A percentile compares a stretch with the other conserved stretches of the same genome.
Evolutionary conservation across 2,329 filamentous ascomycete species (phyloP).

Genomic region (Emergomyces orientalis): DNA sequence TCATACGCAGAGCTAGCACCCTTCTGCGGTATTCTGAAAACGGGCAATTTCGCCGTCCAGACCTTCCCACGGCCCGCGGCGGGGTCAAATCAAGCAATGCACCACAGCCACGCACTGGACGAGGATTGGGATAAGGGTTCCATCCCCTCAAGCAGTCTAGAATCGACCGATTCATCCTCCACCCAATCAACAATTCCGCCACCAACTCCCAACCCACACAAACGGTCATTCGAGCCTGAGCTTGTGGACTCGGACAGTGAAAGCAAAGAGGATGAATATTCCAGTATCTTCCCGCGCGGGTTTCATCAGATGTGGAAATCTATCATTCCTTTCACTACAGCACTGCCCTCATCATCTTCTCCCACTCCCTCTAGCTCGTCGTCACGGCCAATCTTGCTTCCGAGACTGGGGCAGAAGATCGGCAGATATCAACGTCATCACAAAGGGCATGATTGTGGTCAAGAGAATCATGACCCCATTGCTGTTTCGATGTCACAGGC

Average conservation of each 20-base stretch:
- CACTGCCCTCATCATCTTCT: slow-evolving; percentile 7
- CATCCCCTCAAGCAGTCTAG: slow-evolving; percentile 35
- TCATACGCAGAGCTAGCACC: slow-evolving; percentile 56
- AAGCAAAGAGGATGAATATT: slow-evolving; percentile 16
- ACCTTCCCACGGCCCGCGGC: slow-evolving; percentile 32
- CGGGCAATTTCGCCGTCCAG: slow-evolving; percentile 59
- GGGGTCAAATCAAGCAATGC: slow-evolving; percentile 18
- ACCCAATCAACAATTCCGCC: slow-evolving; percentile 10
- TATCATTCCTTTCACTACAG: slow-evolving; percentile 22
- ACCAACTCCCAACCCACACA: slow-evolving; percentile 27
- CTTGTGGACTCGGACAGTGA: slow-evolving; percentile 32
- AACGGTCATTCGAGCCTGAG: slow-evolving; percentile 35
- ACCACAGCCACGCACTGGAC: slow-evolving; percentile 25
- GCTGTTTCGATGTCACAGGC: slow-evolving; percentile 16
- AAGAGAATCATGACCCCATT: slow-evolving; percentile 12
- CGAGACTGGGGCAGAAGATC: slow-evolving; percentile 24
- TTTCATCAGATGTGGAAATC: slow-evolving; percentile 13
- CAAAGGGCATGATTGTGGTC: slow-evolving; percentile 18
- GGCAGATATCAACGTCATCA: slow-evolving; percentile 13
- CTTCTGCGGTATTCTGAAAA: slow-evolving; percentile 70
- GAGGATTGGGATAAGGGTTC: slow-evolving; percentile 28
- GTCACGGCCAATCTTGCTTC: slow-evolving; percentile 25
- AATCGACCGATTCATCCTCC: slow-evolving; percentile 24
- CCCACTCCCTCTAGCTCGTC: neutral
- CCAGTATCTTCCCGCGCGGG: slow-evolving; percentile 2